Conservation (phyloP, 306 rosid species). For the Hylodesmum podocarpum region DNA sequence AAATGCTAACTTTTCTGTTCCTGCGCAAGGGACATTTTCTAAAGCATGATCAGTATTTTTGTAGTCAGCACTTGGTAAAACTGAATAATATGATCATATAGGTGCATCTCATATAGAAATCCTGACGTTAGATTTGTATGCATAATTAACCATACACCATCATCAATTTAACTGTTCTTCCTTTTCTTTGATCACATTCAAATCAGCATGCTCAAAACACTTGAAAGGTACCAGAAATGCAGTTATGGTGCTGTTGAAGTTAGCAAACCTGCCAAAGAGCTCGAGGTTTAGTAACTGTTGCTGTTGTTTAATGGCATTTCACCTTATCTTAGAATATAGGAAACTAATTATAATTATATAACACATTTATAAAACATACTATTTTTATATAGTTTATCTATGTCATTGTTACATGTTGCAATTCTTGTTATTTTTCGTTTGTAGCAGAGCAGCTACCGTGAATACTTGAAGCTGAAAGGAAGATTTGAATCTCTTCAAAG, state of each 20-base stretch:
- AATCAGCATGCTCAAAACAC: conserved; percentile 45
- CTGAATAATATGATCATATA: neutral
- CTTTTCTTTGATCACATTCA: neutral
- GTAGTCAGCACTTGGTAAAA: neutral
- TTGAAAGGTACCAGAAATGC: conserved; percentile 81
- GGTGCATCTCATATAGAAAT: neutral
- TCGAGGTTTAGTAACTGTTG: conserved; percentile 57
- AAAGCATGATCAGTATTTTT: neutral
- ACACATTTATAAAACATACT: neutral
- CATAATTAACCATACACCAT: conserved; percentile 26
- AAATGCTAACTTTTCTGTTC: neutral
- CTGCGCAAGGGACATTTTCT: neutral
- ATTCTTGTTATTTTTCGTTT: conserved; percentile 7
- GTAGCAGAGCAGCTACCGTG: conserved; percentile 84
- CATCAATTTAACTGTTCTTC: conserved; percentile 47
- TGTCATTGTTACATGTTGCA: neutral
- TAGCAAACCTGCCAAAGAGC: conserved; percentile 80
- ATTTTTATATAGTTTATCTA: neutral
- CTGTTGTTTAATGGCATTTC: too few species aligned
- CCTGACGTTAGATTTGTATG: neutral
- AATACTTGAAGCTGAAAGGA: conserved; percentile 82
- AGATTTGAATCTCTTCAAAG: conserved; percentile 86
- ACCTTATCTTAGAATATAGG: neutral
- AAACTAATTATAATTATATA: neutral
- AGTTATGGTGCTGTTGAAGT: conserved; percentile 94